phyloP scores from a whole-genome alignment of 805 yeast species.

The Nakazawaea ernobii region DNA sequence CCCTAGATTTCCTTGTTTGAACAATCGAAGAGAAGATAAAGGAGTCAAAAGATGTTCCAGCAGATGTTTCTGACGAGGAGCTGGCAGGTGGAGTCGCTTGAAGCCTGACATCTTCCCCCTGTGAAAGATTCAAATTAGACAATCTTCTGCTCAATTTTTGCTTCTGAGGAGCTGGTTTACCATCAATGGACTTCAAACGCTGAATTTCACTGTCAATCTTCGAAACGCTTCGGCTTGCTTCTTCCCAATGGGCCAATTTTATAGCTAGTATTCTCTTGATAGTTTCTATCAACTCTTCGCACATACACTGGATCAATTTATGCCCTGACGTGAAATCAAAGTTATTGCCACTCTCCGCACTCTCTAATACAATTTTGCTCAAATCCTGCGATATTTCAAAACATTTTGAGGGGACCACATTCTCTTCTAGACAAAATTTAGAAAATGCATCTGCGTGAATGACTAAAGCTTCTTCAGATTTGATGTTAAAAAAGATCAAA shows the following conservation, averaged over 20 bases:
- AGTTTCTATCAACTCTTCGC: constrained; percentile 2
- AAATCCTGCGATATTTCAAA: not conserved
- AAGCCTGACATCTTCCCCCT: not conserved
- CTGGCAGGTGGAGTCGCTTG: not conserved
- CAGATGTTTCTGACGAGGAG: not conserved
- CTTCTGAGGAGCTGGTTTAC: not conserved
- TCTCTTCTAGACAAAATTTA: constrained; percentile 13
- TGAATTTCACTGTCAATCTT: constrained; percentile 1
- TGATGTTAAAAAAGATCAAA: constrained; percentile 26
- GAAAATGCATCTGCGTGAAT: constrained; percentile 7
- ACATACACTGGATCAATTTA: constrained; percentile 5
- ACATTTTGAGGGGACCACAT: not conserved
- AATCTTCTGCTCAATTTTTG: not conserved
- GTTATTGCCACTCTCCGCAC: not conserved
- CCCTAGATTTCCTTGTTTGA: constrained; percentile 7
- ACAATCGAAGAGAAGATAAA: constrained; percentile 9
- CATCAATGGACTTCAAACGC: constrained; percentile 4
- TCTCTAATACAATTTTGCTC: not conserved
- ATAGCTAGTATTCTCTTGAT: not conserved
- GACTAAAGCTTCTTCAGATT: constrained; percentile 27
- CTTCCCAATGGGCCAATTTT: constrained; percentile 1
- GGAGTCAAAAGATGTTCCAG: constrained; percentile 1
- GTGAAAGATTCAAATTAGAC: not conserved
- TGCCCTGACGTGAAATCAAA: not conserved
- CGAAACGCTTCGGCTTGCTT: not conserved